These are phyloP conservation scores for Davidsoniella neocaledoniae DNA, from an alignment of 2,329 filamentous ascomycete genomes.

Conservation along the genomic window DNA sequence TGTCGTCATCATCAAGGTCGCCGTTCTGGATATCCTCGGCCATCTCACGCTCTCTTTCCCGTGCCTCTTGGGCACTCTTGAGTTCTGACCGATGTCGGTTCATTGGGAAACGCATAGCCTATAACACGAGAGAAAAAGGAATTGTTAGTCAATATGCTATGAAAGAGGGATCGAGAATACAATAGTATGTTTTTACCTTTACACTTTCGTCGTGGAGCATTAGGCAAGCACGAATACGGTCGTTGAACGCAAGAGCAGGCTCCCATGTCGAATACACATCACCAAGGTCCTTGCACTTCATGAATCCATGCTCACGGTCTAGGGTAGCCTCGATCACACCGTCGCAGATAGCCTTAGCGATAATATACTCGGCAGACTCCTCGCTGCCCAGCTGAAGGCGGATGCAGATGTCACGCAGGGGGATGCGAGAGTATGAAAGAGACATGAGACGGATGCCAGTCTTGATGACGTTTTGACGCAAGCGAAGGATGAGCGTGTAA, in stretches of 20 bases:
- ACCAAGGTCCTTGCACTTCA: constrained; percentile 95
- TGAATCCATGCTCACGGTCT: constrained; percentile 87
- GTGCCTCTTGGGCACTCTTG: constrained; percentile 96
- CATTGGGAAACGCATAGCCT: constrained; percentile 99
- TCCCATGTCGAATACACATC: constrained; percentile 94
- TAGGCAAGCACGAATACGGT: constrained; percentile 83
- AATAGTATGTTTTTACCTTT: constrained; percentile 47
- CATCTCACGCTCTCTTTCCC: constrained; percentile 88
- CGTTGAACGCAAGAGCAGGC: constrained; percentile 93
- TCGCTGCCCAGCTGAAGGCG: constrained; percentile 85
- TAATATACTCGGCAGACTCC: constrained; percentile 97
- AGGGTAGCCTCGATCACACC: constrained; percentile 92
- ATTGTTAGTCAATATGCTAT: background rate
- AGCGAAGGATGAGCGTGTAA: constrained; percentile 83
- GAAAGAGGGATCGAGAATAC: constrained; percentile 13
- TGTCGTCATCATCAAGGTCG: constrained; percentile 90
- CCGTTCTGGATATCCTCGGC: constrained; percentile 98
- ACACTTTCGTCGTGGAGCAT: constrained; percentile 93
- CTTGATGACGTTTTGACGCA: constrained; percentile 98
- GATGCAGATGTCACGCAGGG: constrained; percentile 91
- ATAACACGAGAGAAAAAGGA: background rate
- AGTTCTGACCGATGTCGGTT: constrained; percentile 95
- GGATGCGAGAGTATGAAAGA: constrained; percentile 92
- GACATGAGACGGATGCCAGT: constrained; percentile 99
- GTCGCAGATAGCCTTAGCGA: constrained; percentile 94